Conservation (phyloP, 768 basidiomycete species). For the Cubamyces sp. region DNA sequence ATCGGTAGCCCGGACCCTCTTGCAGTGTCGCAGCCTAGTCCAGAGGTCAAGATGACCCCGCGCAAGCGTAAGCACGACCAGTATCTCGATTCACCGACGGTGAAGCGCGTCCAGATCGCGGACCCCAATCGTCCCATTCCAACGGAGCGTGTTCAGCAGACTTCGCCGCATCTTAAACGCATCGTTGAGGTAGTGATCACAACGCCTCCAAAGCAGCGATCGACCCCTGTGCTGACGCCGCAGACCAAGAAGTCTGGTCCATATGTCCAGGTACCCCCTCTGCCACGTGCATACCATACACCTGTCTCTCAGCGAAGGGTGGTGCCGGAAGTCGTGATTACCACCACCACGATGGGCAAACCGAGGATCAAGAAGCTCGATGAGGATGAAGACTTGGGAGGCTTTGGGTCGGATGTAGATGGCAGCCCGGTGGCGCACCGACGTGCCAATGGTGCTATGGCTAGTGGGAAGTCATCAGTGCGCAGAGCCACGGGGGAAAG, state of each 20-base stretch:
- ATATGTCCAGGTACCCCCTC: slow-evolving; percentile 36
- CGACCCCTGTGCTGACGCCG: slow-evolving; percentile 17
- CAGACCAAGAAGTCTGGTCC: slow-evolving; percentile 30
- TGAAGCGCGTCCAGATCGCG: slow-evolving; percentile 56
- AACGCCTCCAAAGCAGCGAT: slow-evolving; percentile 17
- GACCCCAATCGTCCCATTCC: slow-evolving; percentile 25
- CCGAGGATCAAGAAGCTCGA: slow-evolving; percentile 37
- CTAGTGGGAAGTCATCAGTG: slow-evolving; percentile 52
- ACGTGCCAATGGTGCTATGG: slow-evolving; percentile 25
- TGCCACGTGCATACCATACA: slow-evolving; percentile 29
- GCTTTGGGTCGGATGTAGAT: slow-evolving; percentile 60
- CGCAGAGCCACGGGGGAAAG: slow-evolving; percentile 68
- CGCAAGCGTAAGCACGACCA: slow-evolving; percentile 71
- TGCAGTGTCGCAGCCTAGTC: slow-evolving; percentile 40
- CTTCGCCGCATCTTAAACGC: not conserved
- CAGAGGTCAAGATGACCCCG: slow-evolving; percentile 52
- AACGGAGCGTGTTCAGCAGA: slow-evolving; percentile 25
- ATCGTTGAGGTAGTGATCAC: slow-evolving; percentile 18
- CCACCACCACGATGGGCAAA: slow-evolving; percentile 27
- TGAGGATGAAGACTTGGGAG: slow-evolving; percentile 52
- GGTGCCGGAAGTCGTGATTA: slow-evolving; percentile 25
- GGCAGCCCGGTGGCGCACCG: slow-evolving; percentile 26
- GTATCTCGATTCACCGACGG: slow-evolving; percentile 60
- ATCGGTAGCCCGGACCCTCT: slow-evolving; percentile 55
- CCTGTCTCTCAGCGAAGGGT: slow-evolving; percentile 26